Percentiles rank a stretch among this genome's conserved stretches.
Conservation (phyloP, 495 filamentous ascomycete genomes). For the Aspergillus avenaceus region DNA sequence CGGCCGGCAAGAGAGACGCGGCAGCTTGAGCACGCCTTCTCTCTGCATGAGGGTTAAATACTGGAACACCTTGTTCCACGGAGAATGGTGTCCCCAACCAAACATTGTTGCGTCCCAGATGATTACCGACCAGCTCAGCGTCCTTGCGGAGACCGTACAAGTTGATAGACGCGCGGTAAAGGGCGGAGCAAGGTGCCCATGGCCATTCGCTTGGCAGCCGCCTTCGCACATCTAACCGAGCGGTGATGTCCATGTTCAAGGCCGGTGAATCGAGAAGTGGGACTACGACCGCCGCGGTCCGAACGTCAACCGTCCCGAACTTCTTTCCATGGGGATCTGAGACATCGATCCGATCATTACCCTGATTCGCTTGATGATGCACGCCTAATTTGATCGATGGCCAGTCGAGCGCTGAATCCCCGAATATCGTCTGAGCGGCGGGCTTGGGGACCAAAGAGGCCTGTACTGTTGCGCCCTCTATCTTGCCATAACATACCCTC, state of each 20-base stretch:
- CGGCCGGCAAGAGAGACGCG: slow-evolving; percentile 9
- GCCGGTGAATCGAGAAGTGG: slow-evolving; percentile 63
- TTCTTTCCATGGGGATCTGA: slow-evolving; percentile 63
- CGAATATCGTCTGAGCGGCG: slow-evolving; percentile 45
- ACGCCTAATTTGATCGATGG: slow-evolving; percentile 69
- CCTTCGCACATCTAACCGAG: slow-evolving; percentile 59
- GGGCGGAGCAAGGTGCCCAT: slow-evolving; percentile 47
- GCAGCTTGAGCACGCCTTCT: slow-evolving; percentile 32
- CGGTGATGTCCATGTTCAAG: slow-evolving; percentile 59
- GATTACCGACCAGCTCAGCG: slow-evolving; percentile 57
- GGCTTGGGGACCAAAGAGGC: slow-evolving; percentile 66
- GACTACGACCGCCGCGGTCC: slow-evolving; percentile 62
- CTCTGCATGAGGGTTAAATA: slow-evolving; percentile 66
- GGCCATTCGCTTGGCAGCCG: slow-evolving; percentile 52
- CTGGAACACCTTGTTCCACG: slow-evolving; percentile 58
- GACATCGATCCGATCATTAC: slow-evolving; percentile 56
- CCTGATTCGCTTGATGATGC: slow-evolving; percentile 49
- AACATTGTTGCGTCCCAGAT: slow-evolving; percentile 59
- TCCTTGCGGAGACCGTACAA: slow-evolving; percentile 74
- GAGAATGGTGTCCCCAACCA: slow-evolving; percentile 60
- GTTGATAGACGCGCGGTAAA: slow-evolving; percentile 61
- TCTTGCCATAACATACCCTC: slow-evolving; percentile 81
- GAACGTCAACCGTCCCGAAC: slow-evolving; percentile 72
- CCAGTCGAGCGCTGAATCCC: slow-evolving; percentile 47
- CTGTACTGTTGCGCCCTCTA: slow-evolving; percentile 65